Evolutionary conservation across 2,329 filamentous ascomycete genomes (phyloP).

Genomic region (Scytalidium lignicola): DNA sequence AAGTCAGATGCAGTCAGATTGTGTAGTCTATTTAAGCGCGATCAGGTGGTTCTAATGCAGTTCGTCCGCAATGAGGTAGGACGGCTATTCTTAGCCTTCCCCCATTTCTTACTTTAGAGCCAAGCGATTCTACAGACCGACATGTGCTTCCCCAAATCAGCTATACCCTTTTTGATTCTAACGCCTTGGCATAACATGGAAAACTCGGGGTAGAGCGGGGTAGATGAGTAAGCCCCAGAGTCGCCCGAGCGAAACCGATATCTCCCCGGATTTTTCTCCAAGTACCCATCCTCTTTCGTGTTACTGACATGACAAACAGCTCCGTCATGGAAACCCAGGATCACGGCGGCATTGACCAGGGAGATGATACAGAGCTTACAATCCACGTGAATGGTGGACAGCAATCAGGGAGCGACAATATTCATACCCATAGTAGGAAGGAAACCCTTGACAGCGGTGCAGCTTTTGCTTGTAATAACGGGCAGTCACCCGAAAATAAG

Average conservation of each 20-base stretch:
- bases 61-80: too few species aligned
- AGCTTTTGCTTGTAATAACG: neutral
- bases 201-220: neutral
- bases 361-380: neutral
- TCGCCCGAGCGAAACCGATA: neutral
- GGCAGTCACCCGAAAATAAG: neutral
- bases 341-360: neutral
- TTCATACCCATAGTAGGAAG: neutral
- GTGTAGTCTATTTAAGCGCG: too few species aligned
- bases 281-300: neutral
- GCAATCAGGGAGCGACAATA: neutral
- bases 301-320: neutral
- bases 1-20: too few species aligned
- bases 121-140: too few species aligned
- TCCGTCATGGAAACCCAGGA: neutral
- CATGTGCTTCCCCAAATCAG: too few species aligned
- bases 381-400: neutral
- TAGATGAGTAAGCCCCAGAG: neutral
- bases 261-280: neutral
- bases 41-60: too few species aligned
- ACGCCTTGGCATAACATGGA: neutral
- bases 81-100: too few species aligned
- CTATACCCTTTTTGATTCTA: too few species aligned
- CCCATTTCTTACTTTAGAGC: too few species aligned
- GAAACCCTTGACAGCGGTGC: neutral